A percentile compares a stretch with the other conserved stretches of the same genome.
Evolutionary conservation across 2,329 filamentous ascomycete species (phyloP).

Genomic region (Colletotrichum gloeosporioides): DNA sequence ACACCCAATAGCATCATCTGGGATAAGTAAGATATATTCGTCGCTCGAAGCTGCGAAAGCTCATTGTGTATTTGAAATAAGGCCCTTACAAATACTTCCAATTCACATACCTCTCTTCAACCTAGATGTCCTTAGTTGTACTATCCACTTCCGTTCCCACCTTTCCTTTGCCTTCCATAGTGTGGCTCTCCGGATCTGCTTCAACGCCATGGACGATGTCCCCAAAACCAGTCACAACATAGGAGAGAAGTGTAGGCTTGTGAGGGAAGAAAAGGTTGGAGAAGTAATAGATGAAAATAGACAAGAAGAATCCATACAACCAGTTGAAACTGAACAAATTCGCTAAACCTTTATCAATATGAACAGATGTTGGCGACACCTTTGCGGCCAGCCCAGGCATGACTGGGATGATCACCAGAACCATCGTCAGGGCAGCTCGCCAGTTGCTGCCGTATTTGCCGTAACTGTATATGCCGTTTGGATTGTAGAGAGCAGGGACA

Average conservation of each 20-base stretch:
- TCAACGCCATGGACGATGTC: not conserved
- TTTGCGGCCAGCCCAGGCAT: slow-evolving; percentile 26
- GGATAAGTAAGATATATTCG: fast-evolving
- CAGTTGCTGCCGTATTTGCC: slow-evolving; percentile 18
- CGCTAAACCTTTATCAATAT: slow-evolving; percentile 25
- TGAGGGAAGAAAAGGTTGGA: not conserved
- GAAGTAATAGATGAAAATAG: not conserved
- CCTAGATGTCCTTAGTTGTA: not conserved
- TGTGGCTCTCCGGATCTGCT: not conserved
- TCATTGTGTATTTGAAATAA: not conserved
- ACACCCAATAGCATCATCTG: not conserved
- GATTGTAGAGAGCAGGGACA: not conserved
- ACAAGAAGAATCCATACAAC: slow-evolving; percentile 32
- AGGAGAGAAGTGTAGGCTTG: not conserved
- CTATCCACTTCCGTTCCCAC: not conserved
- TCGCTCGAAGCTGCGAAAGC: not conserved
- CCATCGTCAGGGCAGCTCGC: slow-evolving; percentile 34
- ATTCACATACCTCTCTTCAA: not conserved
- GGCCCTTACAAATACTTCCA: not conserved
- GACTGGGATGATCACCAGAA: slow-evolving; percentile 29
- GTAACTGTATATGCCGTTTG: not conserved
- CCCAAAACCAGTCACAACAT: not conserved
- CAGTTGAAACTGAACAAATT: slow-evolving; percentile 34
- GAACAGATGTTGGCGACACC: slow-evolving; percentile 28
- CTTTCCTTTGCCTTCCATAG: not conserved